Evolutionary conservation across 345 rosid genomes (phyloP).

Genomic region (Eucalyptus tenuipes): DNA sequence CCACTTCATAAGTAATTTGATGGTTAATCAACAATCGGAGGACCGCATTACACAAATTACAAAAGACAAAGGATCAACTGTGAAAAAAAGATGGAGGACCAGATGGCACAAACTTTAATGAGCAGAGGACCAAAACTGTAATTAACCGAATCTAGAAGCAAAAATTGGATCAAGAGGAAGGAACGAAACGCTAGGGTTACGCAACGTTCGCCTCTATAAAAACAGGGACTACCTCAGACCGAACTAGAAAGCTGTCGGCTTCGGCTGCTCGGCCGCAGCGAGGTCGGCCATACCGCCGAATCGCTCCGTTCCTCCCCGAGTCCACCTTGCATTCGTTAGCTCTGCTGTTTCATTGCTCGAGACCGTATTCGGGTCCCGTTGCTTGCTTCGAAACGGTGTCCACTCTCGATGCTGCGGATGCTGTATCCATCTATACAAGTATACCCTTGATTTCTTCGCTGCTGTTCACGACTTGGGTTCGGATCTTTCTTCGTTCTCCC

Average conservation of each 20-base stretch:
- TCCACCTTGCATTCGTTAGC: not conserved
- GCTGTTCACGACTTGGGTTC: not conserved
- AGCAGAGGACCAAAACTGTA: not conserved
- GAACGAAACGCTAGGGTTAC: not conserved
- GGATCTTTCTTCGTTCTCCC: not conserved
- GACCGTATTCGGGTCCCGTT: not conserved
- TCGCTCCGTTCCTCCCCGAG: not conserved
- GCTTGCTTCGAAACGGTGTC: not conserved
- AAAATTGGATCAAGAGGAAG: accelerated
- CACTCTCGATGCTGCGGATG: not conserved
- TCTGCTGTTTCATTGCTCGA: not conserved
- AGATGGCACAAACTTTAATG: not conserved
- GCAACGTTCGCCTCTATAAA: not conserved
- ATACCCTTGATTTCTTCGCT: not conserved
- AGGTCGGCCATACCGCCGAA: not conserved
- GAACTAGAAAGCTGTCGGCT: not conserved
- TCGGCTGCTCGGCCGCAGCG: not conserved
- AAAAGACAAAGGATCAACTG: not conserved
- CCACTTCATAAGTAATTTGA: not conserved
- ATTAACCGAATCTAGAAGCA: not conserved
- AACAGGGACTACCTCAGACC: not conserved
- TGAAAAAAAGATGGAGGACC: not conserved
- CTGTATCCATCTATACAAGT: not conserved
- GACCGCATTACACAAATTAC: not conserved
- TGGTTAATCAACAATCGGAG: not conserved